Base-by-base conservation (phyloP, 2,329 filamentous ascomycete genomes). In the Pestalotiopsis sp. region DNA sequence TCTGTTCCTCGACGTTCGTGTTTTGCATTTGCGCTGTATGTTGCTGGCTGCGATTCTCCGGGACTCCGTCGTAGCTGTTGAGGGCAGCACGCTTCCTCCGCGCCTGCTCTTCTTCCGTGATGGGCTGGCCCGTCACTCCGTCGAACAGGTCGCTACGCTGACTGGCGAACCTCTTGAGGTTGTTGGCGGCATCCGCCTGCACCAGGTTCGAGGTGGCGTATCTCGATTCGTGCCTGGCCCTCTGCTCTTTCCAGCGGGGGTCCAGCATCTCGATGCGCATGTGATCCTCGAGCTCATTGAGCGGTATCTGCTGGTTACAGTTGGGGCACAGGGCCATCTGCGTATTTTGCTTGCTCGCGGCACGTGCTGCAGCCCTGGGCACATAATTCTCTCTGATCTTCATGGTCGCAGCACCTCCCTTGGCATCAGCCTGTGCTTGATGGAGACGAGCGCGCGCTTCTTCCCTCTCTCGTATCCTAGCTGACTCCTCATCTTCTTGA, bases 211-310 rank as follows among this genome's bases (percentile, higher is more conserved):
- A 97, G 0, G 92, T 94, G 1, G 93, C 89, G 71, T 92, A 93
- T 70, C 95, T 91, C 13, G 92, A 89, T 59, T 97, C 94, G 17
- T 93, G 90, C 78, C 97, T 97, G 68, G 93, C 92, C 73, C 94
- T 94, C 78, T 98, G 94, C 77, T 98, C 94, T 78, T 97, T 97
- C 94, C 95, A 98, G 68, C 92, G 89, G 0, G 95, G 95, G 77
- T 98, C 95, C 68, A 98, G 87, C 60, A 98, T 86, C 81, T 98
- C 95, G 77, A 98, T 97, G 79, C 93, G 89, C 89, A 98, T 95
- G 77, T 98, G 95, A 71, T 95, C 91, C 69, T 96, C 93, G 72
- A 98, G 87, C 81, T 98, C 95, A 74, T 92, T 89, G 74, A 93
- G 89, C 7, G 94, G 93, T 68, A 98, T 94, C 73, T 93, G 90